Evolutionary conservation across 2,329 filamentous ascomycete genomes (phyloP).

Genomic region (Xylariomycetidae sp.): DNA sequence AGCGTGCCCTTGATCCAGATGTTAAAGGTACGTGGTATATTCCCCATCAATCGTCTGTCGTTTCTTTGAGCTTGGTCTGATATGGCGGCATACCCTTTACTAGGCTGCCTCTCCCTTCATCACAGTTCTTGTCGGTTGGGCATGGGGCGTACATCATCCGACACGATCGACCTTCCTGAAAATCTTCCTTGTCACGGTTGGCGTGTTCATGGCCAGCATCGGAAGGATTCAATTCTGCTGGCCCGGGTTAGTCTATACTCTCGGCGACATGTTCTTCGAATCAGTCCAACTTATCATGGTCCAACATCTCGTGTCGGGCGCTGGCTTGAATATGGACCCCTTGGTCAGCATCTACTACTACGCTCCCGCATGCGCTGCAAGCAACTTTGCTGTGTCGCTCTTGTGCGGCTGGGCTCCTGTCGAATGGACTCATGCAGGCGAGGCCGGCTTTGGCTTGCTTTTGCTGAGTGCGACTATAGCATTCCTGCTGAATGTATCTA

Average conservation of each 20-base stretch:
- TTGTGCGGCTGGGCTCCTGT: conserved; percentile 11
- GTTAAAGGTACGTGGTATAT: conserved; percentile 47
- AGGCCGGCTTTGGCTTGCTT: conserved; percentile 62
- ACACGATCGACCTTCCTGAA: conserved; percentile 39
- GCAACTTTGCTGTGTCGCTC: conserved; percentile 60
- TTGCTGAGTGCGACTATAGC: conserved; percentile 71
- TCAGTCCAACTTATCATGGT: conserved; percentile 80
- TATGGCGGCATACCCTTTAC: not conserved
- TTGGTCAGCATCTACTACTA: conserved; percentile 87
- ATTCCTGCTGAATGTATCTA: conserved; percentile 75
- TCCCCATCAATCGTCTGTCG: too few relatives aligned
- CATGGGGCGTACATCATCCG: conserved; percentile 45
- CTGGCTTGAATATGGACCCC: conserved; percentile 81
- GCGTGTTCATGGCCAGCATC: conserved; percentile 45
- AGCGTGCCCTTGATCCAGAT: conserved; percentile 66
- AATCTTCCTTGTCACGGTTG: conserved; percentile 45
- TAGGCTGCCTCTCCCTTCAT: conserved; percentile 60
- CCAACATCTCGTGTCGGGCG: conserved; percentile 69
- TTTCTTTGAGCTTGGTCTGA: too few relatives aligned
- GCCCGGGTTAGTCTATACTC: conserved; percentile 62
- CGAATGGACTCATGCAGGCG: conserved; percentile 53
- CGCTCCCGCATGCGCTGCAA: conserved; percentile 74
- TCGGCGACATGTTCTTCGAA: conserved; percentile 73
- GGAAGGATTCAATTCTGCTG: conserved; percentile 66
- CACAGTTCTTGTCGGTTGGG: conserved; percentile 60